Evolutionary conservation across 2,329 filamentous ascomycete genomes (phyloP).

Genomic region (Aureobasidium leucospermi): DNA sequence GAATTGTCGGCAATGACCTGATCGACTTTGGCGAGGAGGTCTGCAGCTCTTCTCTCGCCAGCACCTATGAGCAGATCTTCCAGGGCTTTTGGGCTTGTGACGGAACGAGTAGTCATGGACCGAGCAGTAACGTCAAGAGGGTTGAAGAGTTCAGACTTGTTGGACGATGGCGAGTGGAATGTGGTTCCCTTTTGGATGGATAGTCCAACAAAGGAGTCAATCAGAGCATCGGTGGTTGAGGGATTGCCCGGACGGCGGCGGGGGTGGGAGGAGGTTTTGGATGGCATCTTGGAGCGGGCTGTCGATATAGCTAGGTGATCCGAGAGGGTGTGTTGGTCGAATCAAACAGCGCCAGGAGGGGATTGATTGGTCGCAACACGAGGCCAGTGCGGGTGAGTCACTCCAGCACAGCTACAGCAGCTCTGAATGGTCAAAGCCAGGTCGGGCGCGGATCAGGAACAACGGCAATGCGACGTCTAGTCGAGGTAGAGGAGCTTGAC

Average conservation of each 20-base stretch:
- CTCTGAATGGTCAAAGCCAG: constrained; percentile 1
- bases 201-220: constrained; percentile 43
- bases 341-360: background rate
- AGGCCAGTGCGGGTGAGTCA: constrained; percentile 2
- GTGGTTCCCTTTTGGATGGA: constrained; percentile 42
- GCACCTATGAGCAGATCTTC: constrained; percentile 41
- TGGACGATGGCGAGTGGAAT: constrained; percentile 40
- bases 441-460: background rate
- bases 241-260: constrained; percentile 13
- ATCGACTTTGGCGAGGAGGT: constrained; percentile 39
- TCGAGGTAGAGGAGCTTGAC: background rate
- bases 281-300: constrained; percentile 1
- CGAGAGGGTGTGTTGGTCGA: background rate
- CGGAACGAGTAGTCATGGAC: constrained; percentile 41
- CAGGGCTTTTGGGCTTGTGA: constrained; percentile 41
- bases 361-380: constrained; percentile 6
- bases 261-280: constrained; percentile 9
- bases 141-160: constrained; percentile 31
- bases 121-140: constrained; percentile 24
- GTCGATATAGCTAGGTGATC: background rate
- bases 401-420: background rate
- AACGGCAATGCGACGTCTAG: background rate
- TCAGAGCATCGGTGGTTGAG: constrained; percentile 36
- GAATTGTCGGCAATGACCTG: constrained; percentile 33
- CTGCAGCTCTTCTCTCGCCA: constrained; percentile 37